phyloP scores from a whole-genome alignment of 148 eudicot species.

The Pouteria glomerata region DNA sequence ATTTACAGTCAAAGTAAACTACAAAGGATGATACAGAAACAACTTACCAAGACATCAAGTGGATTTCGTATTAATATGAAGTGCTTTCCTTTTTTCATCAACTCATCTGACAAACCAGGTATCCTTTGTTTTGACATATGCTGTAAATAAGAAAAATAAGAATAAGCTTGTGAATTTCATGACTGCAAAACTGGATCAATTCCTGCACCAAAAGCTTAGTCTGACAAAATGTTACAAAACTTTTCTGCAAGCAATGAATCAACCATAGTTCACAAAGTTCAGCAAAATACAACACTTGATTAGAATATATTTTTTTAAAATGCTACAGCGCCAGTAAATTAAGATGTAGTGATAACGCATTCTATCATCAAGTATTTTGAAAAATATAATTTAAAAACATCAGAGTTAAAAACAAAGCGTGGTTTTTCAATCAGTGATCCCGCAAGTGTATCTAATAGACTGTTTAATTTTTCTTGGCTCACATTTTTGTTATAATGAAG shows the following conservation, averaged over 20 bases:
- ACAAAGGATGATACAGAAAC: background rate
- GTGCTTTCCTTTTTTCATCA: constrained; percentile 91
- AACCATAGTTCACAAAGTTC: background rate
- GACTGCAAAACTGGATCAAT: background rate
- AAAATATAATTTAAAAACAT: background rate
- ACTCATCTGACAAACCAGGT: constrained; percentile 59
- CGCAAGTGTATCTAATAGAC: background rate
- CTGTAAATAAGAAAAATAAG: constrained; percentile 33
- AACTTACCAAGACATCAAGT: constrained; percentile 68
- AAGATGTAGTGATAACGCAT: background rate
- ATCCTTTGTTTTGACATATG: constrained; percentile 77
- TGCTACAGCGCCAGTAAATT: background rate
- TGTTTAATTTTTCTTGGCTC: background rate
- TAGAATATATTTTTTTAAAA: no score
- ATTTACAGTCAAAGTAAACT: background rate
- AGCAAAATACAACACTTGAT: background rate
- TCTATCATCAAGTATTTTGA: background rate
- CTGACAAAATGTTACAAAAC: background rate
- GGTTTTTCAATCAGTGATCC: background rate
- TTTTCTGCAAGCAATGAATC: background rate
- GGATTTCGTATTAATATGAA: constrained; percentile 85
- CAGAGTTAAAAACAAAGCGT: background rate
- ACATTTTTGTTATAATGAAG: background rate
- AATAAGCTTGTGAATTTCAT: background rate
- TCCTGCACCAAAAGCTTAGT: constrained; percentile 6